Base-by-base conservation (phyloP, 1,284 basidiomycete genomes). In the Mycena sp. region DNA sequence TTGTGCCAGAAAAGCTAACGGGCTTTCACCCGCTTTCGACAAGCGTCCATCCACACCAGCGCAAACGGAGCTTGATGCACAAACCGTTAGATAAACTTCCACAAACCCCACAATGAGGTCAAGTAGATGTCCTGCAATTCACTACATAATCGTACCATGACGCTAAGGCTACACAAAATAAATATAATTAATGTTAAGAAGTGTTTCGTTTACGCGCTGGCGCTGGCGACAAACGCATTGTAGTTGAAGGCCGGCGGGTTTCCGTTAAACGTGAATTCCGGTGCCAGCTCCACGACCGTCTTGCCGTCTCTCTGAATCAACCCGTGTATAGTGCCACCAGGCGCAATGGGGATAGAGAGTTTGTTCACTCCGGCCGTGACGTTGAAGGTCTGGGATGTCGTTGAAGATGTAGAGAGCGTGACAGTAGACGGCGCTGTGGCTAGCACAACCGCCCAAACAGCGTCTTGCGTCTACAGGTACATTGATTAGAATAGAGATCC, bases 351-450 rank as follows among this genome's bases (percentile, higher is more conserved):
- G 25, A 92, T 71, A 50, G 83, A 86, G 67, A 94, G 81, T 73
- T 91, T 91, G 67, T 84, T 86, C 28, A 89, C 78, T 59, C 93
- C 93, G 17, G 85, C 79, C 11, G 75, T 72, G 57, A 91, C 83
- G 30, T 72, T 53, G 73, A 87, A 87, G 9, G 80, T 84, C 72
- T 84, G 76, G 17, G 80, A 73, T 52, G 74, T 78, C 32, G 77
- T 76, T 44, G 77, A 63, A 25, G 83, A 83, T 10, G 83, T 83
- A n/a, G 57, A 48, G 32, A 92, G 79, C 3, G 80, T 85, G 51
- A 90, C 83, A 16, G 67, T 78, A 4, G 78, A 82, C 10, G 83
- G 72, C 3, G 77, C 78, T 6, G 83, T 84, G n/a, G 87, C 80
- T 59, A 90, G 77, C 16, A 88, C 84, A 38, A 88, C 77, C 2